Conservation (phyloP, 345 rosid genomes). For the Camelina neglecta region DNA sequence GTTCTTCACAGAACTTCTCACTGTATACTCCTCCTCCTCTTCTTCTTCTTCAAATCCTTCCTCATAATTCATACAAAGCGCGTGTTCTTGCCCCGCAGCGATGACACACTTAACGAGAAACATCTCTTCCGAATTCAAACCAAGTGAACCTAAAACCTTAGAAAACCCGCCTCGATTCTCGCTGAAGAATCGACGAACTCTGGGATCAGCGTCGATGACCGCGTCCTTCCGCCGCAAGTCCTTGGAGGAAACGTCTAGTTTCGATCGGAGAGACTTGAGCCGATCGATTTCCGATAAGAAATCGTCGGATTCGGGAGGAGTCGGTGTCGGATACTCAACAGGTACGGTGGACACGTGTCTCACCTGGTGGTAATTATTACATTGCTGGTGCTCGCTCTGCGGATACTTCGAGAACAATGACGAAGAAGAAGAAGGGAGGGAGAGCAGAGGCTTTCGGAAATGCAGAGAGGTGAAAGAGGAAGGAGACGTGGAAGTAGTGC, state of each 20-base stretch:
- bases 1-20: slow-evolving; percentile 58
- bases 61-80: slow-evolving; percentile 51
- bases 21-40: slow-evolving; percentile 46
- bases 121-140: slow-evolving; percentile 55
- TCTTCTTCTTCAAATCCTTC: slow-evolving; percentile 40
- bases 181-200: slow-evolving; percentile 58
- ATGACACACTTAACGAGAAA: slow-evolving; percentile 74
- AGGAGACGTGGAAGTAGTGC: slow-evolving; percentile 32
- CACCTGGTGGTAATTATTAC: slow-evolving; percentile 31
- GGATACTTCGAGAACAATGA: slow-evolving; percentile 22
- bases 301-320: slow-evolving; percentile 65
- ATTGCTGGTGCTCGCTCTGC: slow-evolving; percentile 18
- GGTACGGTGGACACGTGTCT: slow-evolving; percentile 72
- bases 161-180: slow-evolving; percentile 42
- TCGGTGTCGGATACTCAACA: slow-evolving; percentile 64
- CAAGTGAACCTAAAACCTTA: slow-evolving; percentile 47
- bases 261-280: slow-evolving; percentile 59
- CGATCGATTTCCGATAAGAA: slow-evolving; percentile 70
- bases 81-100: slow-evolving; percentile 88
- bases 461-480: slow-evolving; percentile 34
- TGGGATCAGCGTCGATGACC: slow-evolving; percentile 55
- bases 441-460: slow-evolving; percentile 40
- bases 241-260: slow-evolving; percentile 49
- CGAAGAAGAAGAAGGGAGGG: slow-evolving; percentile 43
- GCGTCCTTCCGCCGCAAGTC: slow-evolving; percentile 48